phyloP scores from a whole-genome alignment of 495 filamentous ascomycete genomes.

The Podospora comata region DNA sequence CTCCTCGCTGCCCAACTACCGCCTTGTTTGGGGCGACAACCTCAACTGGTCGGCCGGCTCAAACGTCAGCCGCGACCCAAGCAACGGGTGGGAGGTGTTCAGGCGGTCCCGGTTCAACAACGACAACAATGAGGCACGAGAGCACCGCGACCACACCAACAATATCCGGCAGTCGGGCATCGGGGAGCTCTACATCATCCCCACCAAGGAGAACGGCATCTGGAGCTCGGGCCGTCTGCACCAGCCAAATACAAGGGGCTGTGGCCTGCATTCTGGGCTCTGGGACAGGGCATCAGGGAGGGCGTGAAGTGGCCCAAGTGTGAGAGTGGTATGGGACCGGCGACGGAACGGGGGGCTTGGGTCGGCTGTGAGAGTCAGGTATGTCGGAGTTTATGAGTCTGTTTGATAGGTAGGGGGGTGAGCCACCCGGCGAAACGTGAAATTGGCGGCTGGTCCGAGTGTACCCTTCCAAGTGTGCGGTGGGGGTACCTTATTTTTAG shows the following conservation, averaged over 20 bases:
- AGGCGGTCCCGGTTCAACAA: background rate
- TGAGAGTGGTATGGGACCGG: background rate
- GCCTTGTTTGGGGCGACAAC: background rate
- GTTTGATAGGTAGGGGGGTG: background rate
- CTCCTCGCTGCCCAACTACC: background rate
- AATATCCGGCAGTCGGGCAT: background rate
- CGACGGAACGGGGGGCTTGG: background rate
- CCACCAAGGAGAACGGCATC: background rate
- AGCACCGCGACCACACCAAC: background rate
- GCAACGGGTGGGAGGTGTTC: background rate
- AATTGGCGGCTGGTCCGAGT: no score
- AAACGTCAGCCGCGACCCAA: background rate
- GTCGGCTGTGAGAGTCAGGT: background rate
- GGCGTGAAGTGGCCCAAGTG: slow-evolving; percentile 1
- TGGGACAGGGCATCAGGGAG: background rate
- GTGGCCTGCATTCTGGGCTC: slow-evolving; percentile 5
- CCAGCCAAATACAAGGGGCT: background rate
- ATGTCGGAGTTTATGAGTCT: background rate
- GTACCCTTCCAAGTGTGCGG: no score
- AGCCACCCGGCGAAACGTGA: no score
- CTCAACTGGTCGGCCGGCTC: background rate
- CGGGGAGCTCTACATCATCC: background rate
- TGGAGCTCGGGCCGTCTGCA: background rate
- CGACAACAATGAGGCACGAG: background rate
- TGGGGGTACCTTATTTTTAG: no score